Percentiles rank a stretch among this genome's conserved stretches.
Evolutionary conservation across 2,329 filamentous ascomycete species (phyloP).

Genomic region (Plenodomus lindquistii): DNA sequence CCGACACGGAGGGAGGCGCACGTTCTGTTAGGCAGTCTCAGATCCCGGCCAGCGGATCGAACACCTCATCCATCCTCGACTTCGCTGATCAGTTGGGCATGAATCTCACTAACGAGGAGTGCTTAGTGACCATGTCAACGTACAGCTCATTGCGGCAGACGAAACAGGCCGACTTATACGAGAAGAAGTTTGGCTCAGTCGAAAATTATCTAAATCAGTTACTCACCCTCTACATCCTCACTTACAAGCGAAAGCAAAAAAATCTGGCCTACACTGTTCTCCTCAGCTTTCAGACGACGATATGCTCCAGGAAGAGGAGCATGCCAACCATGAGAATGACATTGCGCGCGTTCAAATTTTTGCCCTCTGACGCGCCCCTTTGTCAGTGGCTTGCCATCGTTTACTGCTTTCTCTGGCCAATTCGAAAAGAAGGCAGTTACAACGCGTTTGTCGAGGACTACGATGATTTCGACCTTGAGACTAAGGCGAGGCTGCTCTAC

Average conservation of each 20-base stretch:
- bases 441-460: constrained; percentile 3
- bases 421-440: constrained; percentile 4
- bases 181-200: background rate
- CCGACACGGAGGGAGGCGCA: background rate
- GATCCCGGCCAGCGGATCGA: background rate
- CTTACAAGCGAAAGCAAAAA: background rate
- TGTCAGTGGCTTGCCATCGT: constrained; percentile 22
- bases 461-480: background rate
- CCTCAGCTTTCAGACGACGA: background rate
- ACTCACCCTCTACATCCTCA: background rate
- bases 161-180: background rate
- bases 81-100: background rate
- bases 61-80: background rate
- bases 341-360: constrained; percentile 9
- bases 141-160: background rate
- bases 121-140: background rate
- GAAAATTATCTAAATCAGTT: background rate
- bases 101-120: background rate
- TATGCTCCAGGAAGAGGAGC: background rate
- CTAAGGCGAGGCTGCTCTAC: background rate
- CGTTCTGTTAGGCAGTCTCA: too few species aligned
- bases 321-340: background rate
- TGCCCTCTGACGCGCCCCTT: constrained; percentile 9
- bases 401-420: constrained; percentile 16
- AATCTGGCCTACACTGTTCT: background rate